Percentiles rank a stretch among this genome's conserved stretches.
phyloP scores from a whole-genome alignment of 108 stramenopile species.

The Chaetoceros muelleri region DNA sequence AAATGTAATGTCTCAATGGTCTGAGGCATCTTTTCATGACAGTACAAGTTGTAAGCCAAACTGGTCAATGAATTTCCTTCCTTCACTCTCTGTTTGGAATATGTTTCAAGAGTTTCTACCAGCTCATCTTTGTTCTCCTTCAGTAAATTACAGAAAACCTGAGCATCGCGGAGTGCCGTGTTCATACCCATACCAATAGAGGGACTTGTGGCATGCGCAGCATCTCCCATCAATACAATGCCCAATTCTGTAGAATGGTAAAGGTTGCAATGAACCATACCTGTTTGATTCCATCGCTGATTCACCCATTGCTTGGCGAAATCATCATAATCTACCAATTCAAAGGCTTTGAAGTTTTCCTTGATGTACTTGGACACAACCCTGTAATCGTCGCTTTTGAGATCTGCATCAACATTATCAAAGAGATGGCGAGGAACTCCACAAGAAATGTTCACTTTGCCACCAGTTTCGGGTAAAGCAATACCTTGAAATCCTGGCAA shows the following conservation, averaged over 20 bases:
- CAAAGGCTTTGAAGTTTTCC: constrained; percentile 36
- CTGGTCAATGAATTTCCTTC: constrained; percentile 39
- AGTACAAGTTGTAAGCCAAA: constrained; percentile 31
- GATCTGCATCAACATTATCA: constrained; percentile 10
- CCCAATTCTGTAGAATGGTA: constrained; percentile 20
- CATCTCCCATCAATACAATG: constrained; percentile 37
- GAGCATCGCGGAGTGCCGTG: constrained; percentile 47
- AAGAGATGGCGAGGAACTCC: constrained; percentile 15
- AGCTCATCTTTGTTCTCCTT: constrained; percentile 31
- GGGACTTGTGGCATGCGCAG: constrained; percentile 42
- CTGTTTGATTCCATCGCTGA: constrained; percentile 43
- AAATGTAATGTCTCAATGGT: constrained; percentile 6
- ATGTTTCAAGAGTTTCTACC: constrained; percentile 22
- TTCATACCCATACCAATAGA: constrained; percentile 58
- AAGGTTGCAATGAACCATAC: constrained; percentile 41
- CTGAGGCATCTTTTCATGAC: constrained; percentile 22
- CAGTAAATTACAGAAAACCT: constrained; percentile 29
- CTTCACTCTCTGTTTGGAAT: constrained; percentile 35
- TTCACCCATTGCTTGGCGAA: constrained; percentile 35
- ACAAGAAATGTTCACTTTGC: constrained; percentile 23
- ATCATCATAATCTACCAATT: constrained; percentile 27
- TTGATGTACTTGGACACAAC: constrained; percentile 31
- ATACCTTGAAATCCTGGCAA: constrained; percentile 30
- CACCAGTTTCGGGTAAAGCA: constrained; percentile 36
- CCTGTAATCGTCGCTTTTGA: constrained; percentile 28